Conservation (phyloP, 768 basidiomycete species). For the Coprinellus micaceus region DNA sequence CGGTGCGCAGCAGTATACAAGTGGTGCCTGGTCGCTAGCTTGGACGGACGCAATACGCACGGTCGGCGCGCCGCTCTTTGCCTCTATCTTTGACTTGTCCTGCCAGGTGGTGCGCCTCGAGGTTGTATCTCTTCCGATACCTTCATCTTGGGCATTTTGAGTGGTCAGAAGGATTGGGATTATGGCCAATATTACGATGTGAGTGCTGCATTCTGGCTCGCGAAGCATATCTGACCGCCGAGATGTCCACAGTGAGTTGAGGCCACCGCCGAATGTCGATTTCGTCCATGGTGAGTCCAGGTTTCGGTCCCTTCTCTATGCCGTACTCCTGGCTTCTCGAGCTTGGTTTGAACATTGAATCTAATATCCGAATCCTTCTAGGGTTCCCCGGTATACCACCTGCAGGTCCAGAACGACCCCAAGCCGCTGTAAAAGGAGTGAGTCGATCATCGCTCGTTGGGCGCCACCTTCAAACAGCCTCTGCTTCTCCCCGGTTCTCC, state of each 20-base stretch:
- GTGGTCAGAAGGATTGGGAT: neutral
- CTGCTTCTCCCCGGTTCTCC: too few species aligned
- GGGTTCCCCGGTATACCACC: constrained; percentile 90
- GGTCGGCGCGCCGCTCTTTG: too few species aligned
- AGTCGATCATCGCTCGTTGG: constrained; percentile 31
- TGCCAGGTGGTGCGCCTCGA: too few species aligned
- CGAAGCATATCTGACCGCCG: neutral
- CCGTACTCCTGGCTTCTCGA: too few species aligned
- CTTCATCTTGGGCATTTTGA: neutral
- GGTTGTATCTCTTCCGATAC: neutral
- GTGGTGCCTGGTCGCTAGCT: too few species aligned
- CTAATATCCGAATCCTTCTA: constrained; percentile 3
- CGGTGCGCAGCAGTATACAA: too few species aligned
- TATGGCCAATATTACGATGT: constrained; percentile 3
- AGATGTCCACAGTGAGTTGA: constrained; percentile 54
- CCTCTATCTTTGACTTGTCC: too few species aligned
- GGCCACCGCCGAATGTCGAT: constrained; percentile 86
- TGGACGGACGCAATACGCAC: too few species aligned
- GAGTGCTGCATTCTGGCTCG: neutral
- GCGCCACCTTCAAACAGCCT: too few species aligned
- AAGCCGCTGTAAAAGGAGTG: constrained; percentile 84
- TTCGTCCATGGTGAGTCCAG: constrained; percentile 73
- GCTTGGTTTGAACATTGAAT: neutral
- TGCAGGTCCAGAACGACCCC: constrained; percentile 61
- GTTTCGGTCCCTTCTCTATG: too few species aligned